Evolutionary conservation across 2,329 filamentous ascomycete genomes (phyloP), one percentile per base, ranked within the genome.

Genomic region (Aspergillus clavatus): DNA sequence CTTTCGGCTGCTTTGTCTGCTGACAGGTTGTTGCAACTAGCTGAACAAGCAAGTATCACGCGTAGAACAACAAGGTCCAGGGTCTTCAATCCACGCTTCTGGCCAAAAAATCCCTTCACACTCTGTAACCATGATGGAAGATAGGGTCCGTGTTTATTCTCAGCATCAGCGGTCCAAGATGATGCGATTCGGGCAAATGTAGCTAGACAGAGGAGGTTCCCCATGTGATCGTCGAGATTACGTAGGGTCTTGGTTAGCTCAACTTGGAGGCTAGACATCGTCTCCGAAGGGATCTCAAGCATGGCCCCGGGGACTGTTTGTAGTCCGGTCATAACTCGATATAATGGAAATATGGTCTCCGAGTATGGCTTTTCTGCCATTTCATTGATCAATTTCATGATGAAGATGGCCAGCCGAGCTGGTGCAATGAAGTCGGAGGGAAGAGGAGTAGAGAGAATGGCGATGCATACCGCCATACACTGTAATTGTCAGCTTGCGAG

Each of bases 61-160:
- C 65, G 61, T 38, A 71, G 47, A n/a, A 70, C 59, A 11, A 69
- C 66, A 23, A 72, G 52, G 44, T 72, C 68, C 11, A 72, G 51
- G 0, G 66, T 71, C 43, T 72, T 71, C 8, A 62, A 41, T 3
- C 61, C 68, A 6, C 67, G 60, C 41, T 66, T 70, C 5, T 60
- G 47, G 4, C 62, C 65, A 42, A 72, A 72, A 39, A 70, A 69
- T 40, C 70, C 59, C 6, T 52, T 58, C 27, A 68, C 62, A 40
- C 57, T 67, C 18, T 60, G 55, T 21, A 70, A 48, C 67, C 67
- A 70, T 8, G 46, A 27, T 27, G 55, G 58, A 12, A 27, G 10
- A 16, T 57, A 43, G 31, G 47, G 43, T 53, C 46, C 51, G 28
- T 52, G 48, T 44, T 55, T 45, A 7, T 45, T 42, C 16, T 47